Evolutionary conservation across 306 rosid species (phyloP).

Genomic region (Rubus parviflorus): DNA sequence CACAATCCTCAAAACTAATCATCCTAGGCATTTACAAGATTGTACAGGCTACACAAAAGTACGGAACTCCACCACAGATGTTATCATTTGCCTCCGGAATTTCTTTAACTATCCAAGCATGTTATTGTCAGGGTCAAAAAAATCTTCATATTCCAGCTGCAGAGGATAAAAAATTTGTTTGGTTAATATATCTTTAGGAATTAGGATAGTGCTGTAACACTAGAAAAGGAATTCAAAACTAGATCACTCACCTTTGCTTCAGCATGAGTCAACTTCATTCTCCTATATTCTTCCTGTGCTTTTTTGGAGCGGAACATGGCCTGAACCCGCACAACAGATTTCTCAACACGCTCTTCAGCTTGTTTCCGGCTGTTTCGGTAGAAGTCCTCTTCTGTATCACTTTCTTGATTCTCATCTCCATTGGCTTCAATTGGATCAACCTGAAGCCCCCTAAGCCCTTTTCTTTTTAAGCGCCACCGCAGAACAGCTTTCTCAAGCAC

Average conservation of each 20-base stretch:
- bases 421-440: slow-evolving; percentile 38
- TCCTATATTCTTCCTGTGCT: slow-evolving; percentile 87
- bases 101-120: slow-evolving; percentile 46
- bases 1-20: slow-evolving; percentile 20
- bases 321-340: slow-evolving; percentile 76
- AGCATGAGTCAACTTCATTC: slow-evolving; percentile 72
- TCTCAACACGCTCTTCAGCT: slow-evolving; percentile 81
- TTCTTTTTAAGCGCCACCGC: slow-evolving; percentile 91
- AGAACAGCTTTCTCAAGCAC: slow-evolving; percentile 87
- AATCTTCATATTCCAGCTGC: slow-evolving; percentile 72
- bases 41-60: slow-evolving; percentile 39
- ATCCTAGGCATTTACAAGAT: slow-evolving; percentile 46
- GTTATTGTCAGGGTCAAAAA: slow-evolving; percentile 52
- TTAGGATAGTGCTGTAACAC: slow-evolving; percentile 15
- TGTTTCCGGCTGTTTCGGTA: slow-evolving; percentile 66
- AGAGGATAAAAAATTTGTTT: slow-evolving; percentile 26
- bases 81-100: slow-evolving; percentile 26
- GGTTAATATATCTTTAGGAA: slow-evolving; percentile 20
- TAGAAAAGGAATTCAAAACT: background rate
- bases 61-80: slow-evolving; percentile 23
- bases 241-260: slow-evolving; percentile 61
- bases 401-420: slow-evolving; percentile 42
- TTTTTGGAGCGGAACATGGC: slow-evolving; percentile 89
- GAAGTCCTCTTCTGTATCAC: slow-evolving; percentile 76
- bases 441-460: slow-evolving; percentile 83